Conservation (phyloP, 2,329 filamentous ascomycete species). For the Stagonosporopsis vannaccii region DNA sequence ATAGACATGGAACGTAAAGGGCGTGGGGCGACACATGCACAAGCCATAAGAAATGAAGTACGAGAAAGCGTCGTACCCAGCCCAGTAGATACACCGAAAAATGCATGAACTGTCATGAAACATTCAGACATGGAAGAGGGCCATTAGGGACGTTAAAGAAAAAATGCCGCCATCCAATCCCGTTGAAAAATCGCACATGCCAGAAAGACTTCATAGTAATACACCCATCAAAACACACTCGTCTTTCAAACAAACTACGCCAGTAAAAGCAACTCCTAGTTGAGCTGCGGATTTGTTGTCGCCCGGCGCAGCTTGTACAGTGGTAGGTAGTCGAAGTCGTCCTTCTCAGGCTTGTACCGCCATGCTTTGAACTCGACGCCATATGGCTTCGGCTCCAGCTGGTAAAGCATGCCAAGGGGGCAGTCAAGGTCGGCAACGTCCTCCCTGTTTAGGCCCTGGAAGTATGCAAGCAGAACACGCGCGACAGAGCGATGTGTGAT, state of each 20-base stretch:
- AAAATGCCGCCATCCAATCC: neutral
- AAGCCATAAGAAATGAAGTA: neutral
- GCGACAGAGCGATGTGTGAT: conserved; percentile 93
- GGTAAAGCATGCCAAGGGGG: conserved; percentile 90
- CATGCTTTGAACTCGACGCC: conserved; percentile 97
- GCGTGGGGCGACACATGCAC: neutral
- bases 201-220: conserved; percentile 9
- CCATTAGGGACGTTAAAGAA: conserved; percentile 7
- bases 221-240: conserved; percentile 10
- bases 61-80: neutral
- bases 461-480: conserved; percentile 92
- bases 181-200: neutral
- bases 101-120: conserved; percentile 16
- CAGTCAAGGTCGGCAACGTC: conserved; percentile 95
- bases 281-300: conserved; percentile 25
- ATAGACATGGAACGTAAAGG: neutral
- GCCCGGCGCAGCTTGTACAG: conserved; percentile 78
- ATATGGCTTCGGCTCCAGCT: conserved; percentile 96
- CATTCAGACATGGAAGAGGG: conserved; percentile 8
- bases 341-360: conserved; percentile 78
- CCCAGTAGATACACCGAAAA: conserved; percentile 9
- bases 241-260: neutral
- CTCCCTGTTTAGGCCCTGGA: conserved; percentile 88
- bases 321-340: conserved; percentile 86
- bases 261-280: conserved; percentile 19